Conservation (phyloP, 1,284 basidiomycete genomes). For the Entoloma clypeatum region DNA sequence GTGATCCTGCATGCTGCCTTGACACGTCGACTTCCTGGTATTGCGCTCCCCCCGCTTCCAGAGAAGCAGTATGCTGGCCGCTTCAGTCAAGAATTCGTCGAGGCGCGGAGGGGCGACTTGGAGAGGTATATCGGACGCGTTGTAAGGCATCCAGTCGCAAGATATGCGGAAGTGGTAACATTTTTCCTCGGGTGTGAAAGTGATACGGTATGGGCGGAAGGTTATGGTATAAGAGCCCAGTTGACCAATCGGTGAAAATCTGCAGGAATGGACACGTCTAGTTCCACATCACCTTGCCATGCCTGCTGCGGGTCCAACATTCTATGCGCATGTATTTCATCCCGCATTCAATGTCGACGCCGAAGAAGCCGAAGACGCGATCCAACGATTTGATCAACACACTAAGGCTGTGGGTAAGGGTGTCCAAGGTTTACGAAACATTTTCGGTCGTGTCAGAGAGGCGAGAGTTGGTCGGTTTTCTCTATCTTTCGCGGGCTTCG, state of each 20-base stretch:
- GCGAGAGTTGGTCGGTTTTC: slow-evolving; percentile 56
- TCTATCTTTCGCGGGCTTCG: neutral
- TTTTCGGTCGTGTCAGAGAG: slow-evolving; percentile 60
- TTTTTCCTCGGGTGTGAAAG: slow-evolving; percentile 77
- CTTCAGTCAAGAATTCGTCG: slow-evolving; percentile 78
- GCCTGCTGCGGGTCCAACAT: slow-evolving; percentile 61
- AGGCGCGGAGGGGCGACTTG: slow-evolving; percentile 74
- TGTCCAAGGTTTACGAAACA: slow-evolving; percentile 60
- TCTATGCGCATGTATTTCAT: slow-evolving; percentile 79
- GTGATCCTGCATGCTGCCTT: slow-evolving; percentile 72
- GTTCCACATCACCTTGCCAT: slow-evolving; percentile 58
- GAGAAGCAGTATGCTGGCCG: slow-evolving; percentile 80
- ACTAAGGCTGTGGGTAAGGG: slow-evolving; percentile 61
- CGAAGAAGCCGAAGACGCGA: slow-evolving; percentile 56
- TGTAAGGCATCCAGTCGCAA: slow-evolving; percentile 72
- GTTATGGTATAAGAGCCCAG: too few species aligned
- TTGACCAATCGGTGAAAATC: too few species aligned
- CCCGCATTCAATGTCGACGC: slow-evolving; percentile 80
- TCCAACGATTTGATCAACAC: slow-evolving; percentile 63
- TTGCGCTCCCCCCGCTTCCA: slow-evolving; percentile 77
- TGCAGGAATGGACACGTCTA: slow-evolving; percentile 70
- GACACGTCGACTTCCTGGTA: slow-evolving; percentile 62
- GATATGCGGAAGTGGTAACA: slow-evolving; percentile 77
- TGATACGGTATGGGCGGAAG: slow-evolving; percentile 51
- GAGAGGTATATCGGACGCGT: slow-evolving; percentile 73